Evolutionary conservation across 2,329 filamentous ascomycete genomes (phyloP).

Genomic region (Lecanicillium sp.): DNA sequence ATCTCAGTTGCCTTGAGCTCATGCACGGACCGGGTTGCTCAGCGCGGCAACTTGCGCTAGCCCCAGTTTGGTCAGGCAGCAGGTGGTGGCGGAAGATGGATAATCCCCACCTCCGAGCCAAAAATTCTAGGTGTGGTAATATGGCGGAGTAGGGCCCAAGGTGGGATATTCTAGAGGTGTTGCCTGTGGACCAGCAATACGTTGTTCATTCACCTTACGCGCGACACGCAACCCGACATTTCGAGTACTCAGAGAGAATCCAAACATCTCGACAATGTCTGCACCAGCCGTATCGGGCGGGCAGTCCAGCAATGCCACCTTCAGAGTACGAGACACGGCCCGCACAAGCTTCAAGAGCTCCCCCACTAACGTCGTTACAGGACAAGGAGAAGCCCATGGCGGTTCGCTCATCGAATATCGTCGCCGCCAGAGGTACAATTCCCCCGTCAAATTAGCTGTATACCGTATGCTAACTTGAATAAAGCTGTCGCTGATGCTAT

Average conservation of each 20-base stretch:
- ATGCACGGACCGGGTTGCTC: conserved; percentile 21
- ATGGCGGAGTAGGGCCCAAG: conserved; percentile 29
- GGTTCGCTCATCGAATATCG: conserved; percentile 92
- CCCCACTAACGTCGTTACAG: conserved; percentile 34
- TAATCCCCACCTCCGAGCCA: conserved; percentile 29
- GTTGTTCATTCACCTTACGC: conserved; percentile 21
- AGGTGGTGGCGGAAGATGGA: conserved; percentile 25
- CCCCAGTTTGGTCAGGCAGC: conserved; percentile 12
- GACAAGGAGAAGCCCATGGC: conserved; percentile 98
- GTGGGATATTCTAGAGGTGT: conserved; percentile 28
- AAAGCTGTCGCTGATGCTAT: conserved; percentile 94
- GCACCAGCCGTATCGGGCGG: conserved; percentile 24
- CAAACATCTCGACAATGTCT: conserved; percentile 37
- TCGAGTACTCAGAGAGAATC: conserved; percentile 9
- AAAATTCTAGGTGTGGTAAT: conserved; percentile 27
- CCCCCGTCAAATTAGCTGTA: neutral
- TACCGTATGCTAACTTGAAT: conserved; percentile 11
- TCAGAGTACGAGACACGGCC: conserved; percentile 39
- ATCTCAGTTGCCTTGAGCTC: conserved; percentile 32
- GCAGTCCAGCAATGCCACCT: conserved; percentile 43
- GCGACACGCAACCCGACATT: conserved; percentile 3
- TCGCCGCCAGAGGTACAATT: conserved; percentile 80
- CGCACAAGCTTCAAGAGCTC: conserved; percentile 23
- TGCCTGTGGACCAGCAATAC: conserved; percentile 20
- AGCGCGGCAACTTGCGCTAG: conserved; percentile 14